A percentile compares a stretch with the other conserved stretches of the same genome.
Evolutionary conservation across 192 early-diverging fungal species (phyloP).

Genomic region (Jimgerdemannia flammicorona): DNA sequence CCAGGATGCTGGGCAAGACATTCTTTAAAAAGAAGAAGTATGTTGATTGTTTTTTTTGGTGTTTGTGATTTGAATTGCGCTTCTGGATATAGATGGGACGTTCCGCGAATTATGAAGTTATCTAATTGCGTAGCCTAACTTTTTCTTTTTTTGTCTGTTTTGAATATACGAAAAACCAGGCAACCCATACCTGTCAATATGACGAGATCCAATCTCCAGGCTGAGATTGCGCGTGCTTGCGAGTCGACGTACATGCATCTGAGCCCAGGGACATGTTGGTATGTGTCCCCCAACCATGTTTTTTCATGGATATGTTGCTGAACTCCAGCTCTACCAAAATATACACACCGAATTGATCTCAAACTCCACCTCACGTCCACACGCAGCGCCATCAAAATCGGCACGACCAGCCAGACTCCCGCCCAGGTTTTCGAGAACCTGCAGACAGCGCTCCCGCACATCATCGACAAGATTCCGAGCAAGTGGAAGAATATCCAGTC

Average conservation of each 20-base stretch:
- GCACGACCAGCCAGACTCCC: slow-evolving; percentile 52
- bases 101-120: background rate
- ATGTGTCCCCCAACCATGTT: slow-evolving; percentile 18
- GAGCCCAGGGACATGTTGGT: slow-evolving; percentile 61
- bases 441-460: slow-evolving; percentile 48
- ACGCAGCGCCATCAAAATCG: slow-evolving; percentile 71
- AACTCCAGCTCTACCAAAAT: background rate
- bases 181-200: slow-evolving; percentile 73
- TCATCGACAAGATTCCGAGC: slow-evolving; percentile 67
- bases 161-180: slow-evolving; percentile 26
- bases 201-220: slow-evolving; percentile 47
- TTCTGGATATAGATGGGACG: slow-evolving; percentile 7
- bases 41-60: slow-evolving; percentile 26
- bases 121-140: background rate
- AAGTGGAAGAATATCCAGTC: slow-evolving; percentile 85
- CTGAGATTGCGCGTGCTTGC: slow-evolving; percentile 56
- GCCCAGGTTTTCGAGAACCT: slow-evolving; percentile 77
- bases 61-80: slow-evolving; percentile 5
- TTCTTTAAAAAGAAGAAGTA: slow-evolving; percentile 86
- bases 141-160: slow-evolving; percentile 1
- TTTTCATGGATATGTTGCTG: background rate
- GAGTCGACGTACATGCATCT: slow-evolving; percentile 61
- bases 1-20: slow-evolving; percentile 74
- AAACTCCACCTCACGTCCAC: slow-evolving; percentile 7
- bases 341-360: slow-evolving; percentile 16